A percentile compares a stretch with the other conserved stretches of the same genome.
Conservation (phyloP, 2,329 filamentous ascomycete genomes). For the Didymella keratinophila region DNA sequence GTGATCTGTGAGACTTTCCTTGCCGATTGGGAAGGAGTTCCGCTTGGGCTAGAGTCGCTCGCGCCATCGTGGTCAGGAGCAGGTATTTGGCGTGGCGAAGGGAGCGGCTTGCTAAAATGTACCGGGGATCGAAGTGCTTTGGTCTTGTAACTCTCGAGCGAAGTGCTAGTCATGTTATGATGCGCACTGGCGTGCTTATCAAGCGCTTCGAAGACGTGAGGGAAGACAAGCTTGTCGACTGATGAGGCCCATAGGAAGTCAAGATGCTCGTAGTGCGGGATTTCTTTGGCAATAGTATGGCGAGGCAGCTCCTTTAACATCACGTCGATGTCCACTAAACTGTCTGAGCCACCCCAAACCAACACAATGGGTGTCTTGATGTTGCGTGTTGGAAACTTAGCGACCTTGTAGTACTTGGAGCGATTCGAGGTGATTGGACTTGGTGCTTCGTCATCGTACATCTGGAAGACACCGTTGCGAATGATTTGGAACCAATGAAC, state of each 20-base stretch:
- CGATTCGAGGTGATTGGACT: slow-evolving; percentile 74
- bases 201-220: slow-evolving; percentile 88
- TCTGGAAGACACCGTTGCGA: slow-evolving; percentile 93
- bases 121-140: slow-evolving; percentile 41
- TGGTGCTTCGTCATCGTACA: slow-evolving; percentile 96
- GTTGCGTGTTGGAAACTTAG: slow-evolving; percentile 94
- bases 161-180: slow-evolving; percentile 2
- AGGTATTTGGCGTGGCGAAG: slow-evolving; percentile 30
- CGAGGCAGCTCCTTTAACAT: slow-evolving; percentile 89
- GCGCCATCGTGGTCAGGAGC: slow-evolving; percentile 27
- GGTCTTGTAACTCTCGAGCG: slow-evolving; percentile 25
- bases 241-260: slow-evolving; percentile 95
- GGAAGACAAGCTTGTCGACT: slow-evolving; percentile 84
- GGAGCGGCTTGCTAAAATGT: slow-evolving; percentile 38
- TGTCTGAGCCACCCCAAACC: slow-evolving; percentile 92
- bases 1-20: slow-evolving; percentile 16
- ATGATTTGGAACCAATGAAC: slow-evolving; percentile 99
- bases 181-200: slow-evolving; percentile 66
- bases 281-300: slow-evolving; percentile 84
- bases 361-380: slow-evolving; percentile 95
- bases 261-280: slow-evolving; percentile 93
- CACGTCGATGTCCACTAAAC: slow-evolving; percentile 88
- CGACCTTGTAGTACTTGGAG: slow-evolving; percentile 92
- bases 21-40: slow-evolving; percentile 11
- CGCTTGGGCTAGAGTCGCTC: slow-evolving; percentile 12